These are phyloP conservation scores for Papiliotrema fonsecae DNA, from an alignment of 1,284 basidiomycete genomes.

Conservation along the genomic window DNA sequence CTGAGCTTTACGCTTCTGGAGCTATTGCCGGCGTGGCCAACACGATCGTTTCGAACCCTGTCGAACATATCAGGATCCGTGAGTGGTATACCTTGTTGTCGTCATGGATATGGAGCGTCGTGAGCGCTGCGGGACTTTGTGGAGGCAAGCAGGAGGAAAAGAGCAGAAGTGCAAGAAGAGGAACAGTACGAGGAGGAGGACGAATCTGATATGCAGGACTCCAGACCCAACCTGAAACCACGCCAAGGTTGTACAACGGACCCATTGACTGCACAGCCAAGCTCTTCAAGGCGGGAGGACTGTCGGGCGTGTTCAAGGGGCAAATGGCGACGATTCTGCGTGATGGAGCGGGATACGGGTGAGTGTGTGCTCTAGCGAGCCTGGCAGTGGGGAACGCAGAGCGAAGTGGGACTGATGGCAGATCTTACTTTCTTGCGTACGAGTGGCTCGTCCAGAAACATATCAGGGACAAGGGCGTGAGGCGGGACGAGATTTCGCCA, in stretches of 20 bases:
- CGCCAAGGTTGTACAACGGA: constrained; percentile 65
- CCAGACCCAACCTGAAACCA: constrained; percentile 76
- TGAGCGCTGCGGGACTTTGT: background rate
- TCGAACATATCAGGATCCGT: constrained; percentile 97
- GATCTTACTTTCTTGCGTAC: constrained; percentile 84
- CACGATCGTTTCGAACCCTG: constrained; percentile 86
- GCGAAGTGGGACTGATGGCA: too few relatives aligned
- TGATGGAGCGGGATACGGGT: constrained; percentile 77
- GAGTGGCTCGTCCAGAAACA: constrained; percentile 86
- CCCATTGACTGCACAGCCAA: constrained; percentile 80
- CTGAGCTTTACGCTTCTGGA: constrained; percentile 73
- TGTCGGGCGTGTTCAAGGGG: constrained; percentile 84
- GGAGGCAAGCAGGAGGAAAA: too few relatives aligned
- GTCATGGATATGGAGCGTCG: too few relatives aligned
- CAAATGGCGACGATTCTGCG: constrained; percentile 84
- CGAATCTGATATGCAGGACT: constrained; percentile 55
- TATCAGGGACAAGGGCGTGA: constrained; percentile 63
- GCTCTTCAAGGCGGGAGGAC: constrained; percentile 64
- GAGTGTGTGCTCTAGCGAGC: too few relatives aligned
- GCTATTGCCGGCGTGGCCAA: constrained; percentile 84
- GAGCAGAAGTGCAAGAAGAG: background rate
- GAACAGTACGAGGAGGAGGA: background rate
- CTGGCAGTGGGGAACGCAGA: too few relatives aligned
- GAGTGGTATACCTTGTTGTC: constrained; percentile 43
- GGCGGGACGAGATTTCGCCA: constrained; percentile 69